Evolutionary conservation across 2,329 filamentous ascomycete species (phyloP), one percentile per base, ranked within the genome.

Genomic region (Penicillium sp.): DNA sequence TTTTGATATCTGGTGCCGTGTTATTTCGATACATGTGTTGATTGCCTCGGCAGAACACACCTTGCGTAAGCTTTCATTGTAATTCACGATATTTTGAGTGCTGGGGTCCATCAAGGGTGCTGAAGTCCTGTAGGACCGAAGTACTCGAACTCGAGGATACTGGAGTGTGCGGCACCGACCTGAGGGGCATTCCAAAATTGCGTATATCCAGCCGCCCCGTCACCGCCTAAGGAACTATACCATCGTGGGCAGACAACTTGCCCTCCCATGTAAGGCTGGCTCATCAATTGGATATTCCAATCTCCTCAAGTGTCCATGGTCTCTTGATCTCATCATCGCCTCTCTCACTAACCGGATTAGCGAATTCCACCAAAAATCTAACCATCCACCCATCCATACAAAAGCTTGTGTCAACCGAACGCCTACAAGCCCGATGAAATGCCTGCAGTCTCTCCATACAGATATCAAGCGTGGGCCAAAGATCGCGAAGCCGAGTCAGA

Each of bases 321-420:
- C 14, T 39, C 14, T n/a, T 6, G 2, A 43, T 21, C 9, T 6
- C 13, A 1, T n/a, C n/a, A 13, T 8, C 27, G 3, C 36, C 31
- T 11, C 56, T 56, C 18, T 55, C 54, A 32, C 47, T 52, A 9
- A 62, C 45, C 4, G 56, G 60, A 31, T 48, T 54, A 1, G 56
- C 58, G 52, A 62, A 62, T 49, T 62, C 60, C 18, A 61, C 56
- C 38, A 61, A 43, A 54, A 77, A 77, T 11, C 67, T 65, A 40
- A 77, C 62, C 71, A 78, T 74, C 76, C 76, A 79, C 45, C 65
- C 59, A 62, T 78, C 75, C 63, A 78, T 66, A 9, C 70, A 60
- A 55, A 77, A 78, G 43, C 67, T 71, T 2, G 68, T 69, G 53
- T 74, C 70, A 54, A 71, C 70, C 29, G 65, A 71, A 22, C 64